These are phyloP conservation scores for Cercospora brassicicola DNA, from an alignment of 2,329 filamentous ascomycete species.

Conservation along the genomic window DNA sequence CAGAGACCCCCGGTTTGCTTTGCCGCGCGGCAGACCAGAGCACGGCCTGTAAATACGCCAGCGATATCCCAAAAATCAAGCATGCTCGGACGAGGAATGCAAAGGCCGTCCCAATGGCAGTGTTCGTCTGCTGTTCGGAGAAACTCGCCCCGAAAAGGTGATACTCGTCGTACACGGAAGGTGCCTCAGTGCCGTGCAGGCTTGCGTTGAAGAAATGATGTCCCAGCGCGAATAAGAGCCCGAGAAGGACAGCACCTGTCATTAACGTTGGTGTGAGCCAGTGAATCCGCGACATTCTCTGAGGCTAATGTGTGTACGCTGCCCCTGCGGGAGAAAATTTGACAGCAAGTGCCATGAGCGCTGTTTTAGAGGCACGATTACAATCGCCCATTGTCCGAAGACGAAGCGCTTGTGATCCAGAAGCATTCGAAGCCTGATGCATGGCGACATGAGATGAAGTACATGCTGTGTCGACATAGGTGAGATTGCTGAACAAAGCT, in stretches of 20 bases:
- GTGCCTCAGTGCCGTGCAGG: neutral
- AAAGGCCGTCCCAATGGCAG: slow-evolving; percentile 12
- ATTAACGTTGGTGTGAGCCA: slow-evolving; percentile 6
- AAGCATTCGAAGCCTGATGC: neutral
- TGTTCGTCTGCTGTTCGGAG: slow-evolving; percentile 3
- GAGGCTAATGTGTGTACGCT: neutral
- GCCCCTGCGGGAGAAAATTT: neutral
- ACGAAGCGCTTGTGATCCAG: neutral
- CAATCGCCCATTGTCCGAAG: neutral
- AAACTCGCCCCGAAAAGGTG: neutral
- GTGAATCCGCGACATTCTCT: neutral
- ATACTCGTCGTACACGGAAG: slow-evolving; percentile 1
- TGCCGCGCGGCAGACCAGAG: neutral
- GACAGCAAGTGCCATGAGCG: neutral
- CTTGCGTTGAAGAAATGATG: slow-evolving; percentile 6
- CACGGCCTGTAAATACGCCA: neutral
- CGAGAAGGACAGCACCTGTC: neutral
- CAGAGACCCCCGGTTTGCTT: neutral
- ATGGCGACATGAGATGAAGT: neutral
- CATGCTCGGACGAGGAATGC: slow-evolving; percentile 8
- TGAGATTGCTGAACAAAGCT: neutral
- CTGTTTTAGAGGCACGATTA: neutral
- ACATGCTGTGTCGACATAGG: neutral
- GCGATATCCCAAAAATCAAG: neutral
- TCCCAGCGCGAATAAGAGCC: neutral